Base-by-base conservation (phyloP, 2,329 filamentous ascomycete species). In the Claviceps sp. region DNA sequence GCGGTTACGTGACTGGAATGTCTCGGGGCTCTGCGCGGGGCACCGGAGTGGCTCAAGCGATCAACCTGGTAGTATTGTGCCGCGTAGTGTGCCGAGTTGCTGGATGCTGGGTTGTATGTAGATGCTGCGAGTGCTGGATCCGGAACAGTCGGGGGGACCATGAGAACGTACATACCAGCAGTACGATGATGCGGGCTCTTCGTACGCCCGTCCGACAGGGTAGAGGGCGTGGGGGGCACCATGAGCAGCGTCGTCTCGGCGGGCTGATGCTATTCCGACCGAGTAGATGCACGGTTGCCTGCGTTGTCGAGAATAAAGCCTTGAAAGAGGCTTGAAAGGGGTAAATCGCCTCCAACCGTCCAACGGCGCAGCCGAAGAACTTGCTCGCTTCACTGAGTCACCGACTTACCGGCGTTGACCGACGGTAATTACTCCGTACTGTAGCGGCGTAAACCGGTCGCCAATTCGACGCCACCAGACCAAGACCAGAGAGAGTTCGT, bases 161-260 rank as follows among this genome's bases (percentile, higher is more conserved):
- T 37, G 40, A 44, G 9, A 44, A 24, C 20, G 16, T 44, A 58
- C 56, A 40, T 52, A 58, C 56, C 51, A 30, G 41, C 50, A 49
- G 52, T 52, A 51, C 51, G 53, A 49, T 50, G 48, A 52, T 47
- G 45, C 51, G 51, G 53, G 22, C n/a, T 47, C 6, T 20, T 43
- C 20, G 42, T 18, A 22, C 11, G 51, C 47, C 48, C 51, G 44
- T 55, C 45, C 14, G 41, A 24, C 24, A 52, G 51, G 49, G 56
- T 49, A 16, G 48, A 56, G 42, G 56, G 46, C 48, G 55, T 18
- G 18, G 18, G 18, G 18, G 18, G 1, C 18, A 18, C 56, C 56
- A 57, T 54, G 53, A 26, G 40, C 26, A 24, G 34, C 16, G 14
- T 42, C 2, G 45, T 14, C 20, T 24, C 41, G 30, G 30, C 30